Conservation (phyloP, 129 eudicot genomes). For the Centella asiatica region DNA sequence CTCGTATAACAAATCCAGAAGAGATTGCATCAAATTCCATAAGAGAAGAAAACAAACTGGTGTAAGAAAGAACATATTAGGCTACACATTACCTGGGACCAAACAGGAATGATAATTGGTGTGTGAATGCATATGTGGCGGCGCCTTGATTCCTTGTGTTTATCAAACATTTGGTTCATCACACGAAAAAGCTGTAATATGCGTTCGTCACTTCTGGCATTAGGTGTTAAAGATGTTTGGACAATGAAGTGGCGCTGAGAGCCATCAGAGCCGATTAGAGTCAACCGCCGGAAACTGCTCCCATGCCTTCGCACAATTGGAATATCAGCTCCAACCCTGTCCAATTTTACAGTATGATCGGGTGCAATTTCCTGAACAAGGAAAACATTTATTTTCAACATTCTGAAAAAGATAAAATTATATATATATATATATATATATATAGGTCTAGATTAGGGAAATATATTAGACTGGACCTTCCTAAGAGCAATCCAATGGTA, state of each 20-base stretch:
- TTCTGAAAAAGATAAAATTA: background rate
- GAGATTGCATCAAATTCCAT: background rate
- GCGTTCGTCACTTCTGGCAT: conserved; percentile 95
- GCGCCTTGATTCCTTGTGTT: conserved; percentile 94
- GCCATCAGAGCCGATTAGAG: conserved; percentile 96
- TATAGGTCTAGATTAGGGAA: no score
- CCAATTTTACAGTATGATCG: conserved; percentile 96
- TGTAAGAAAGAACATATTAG: background rate
- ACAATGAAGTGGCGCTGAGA: conserved; percentile 99
- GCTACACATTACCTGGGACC: conserved; percentile 79
- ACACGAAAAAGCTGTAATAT: conserved; percentile 95
- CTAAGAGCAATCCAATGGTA: background rate
- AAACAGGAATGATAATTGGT: conserved; percentile 93
- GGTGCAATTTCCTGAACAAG: conserved; percentile 88
- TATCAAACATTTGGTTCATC: conserved; percentile 95
- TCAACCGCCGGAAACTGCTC: conserved; percentile 91
- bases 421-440: no score
- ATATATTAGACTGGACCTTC: background rate
- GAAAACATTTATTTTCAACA: background rate
- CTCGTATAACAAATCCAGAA: background rate
- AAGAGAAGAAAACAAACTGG: background rate
- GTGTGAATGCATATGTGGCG: conserved; percentile 96
- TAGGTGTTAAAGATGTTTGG: conserved; percentile 94
- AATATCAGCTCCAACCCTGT: conserved; percentile 89
- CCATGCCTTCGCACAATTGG: conserved; percentile 98